Base-by-base conservation (phyloP, 495 filamentous ascomycete genomes). In the Penicillium antarcticum region DNA sequence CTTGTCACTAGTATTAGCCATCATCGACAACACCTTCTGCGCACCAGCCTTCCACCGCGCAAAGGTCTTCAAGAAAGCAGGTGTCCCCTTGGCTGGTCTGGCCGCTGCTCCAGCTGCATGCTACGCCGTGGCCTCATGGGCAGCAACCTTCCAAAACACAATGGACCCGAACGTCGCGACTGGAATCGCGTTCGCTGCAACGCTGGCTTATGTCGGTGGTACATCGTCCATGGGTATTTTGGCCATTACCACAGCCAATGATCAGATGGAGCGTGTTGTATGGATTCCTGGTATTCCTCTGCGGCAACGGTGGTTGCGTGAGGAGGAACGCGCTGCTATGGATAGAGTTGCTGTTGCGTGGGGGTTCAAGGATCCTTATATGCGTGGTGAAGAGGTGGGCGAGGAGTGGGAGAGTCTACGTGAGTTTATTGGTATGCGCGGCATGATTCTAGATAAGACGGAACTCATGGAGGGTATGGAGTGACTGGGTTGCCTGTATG, bases 401-500 rank as follows among this genome's bases (percentile, higher is more conserved):
- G 80, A 82, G 43, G 92, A 95, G 45, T 98, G 92, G 87, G 85
- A 91, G 60, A 79, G 72, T 46, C 78, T 98, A 48, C 82, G 84
- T 48, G 88, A 95, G 67, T 95, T 88, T 65, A 80, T 87, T 48
- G 80, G 82, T 26, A 73, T 83, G 62, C 87, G 87, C 62, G 87
- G 85, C 2, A 97, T 97, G 94, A 78, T 92, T 52, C 66, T 98
- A 50, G 94, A 98, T 67, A 81, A 84, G 53, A 84, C 87, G 8
- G 86, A 89, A 45, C 73, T 97, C 52, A 89, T 98, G 90, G 85
- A 87, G 51, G 92, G 92, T 12, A 96, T 96, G 92, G 79, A 92
- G 68, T 87, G 59, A 54, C 2, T 26, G 12, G 12, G 34, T 38
- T 48, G 2, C 12, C 23, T 32, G 17, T 24, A 39, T 48, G 47